Percentiles rank a stretch among this genome's conserved stretches.
Evolutionary conservation across 192 early-diverging fungal species (phyloP).

Genomic region (Podila clonocystis): DNA sequence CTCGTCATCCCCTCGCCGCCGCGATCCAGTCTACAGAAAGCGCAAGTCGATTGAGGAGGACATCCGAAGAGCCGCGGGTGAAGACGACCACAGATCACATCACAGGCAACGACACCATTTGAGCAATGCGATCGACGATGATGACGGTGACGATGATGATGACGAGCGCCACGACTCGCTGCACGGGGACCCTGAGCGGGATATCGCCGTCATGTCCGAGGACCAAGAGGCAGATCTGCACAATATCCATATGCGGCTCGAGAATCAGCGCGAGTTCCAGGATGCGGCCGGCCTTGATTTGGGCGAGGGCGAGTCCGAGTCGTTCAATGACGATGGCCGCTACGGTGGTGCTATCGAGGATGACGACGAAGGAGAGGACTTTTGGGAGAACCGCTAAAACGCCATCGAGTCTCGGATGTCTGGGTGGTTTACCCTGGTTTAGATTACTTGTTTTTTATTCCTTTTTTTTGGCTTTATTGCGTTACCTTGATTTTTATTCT

Average conservation of each 20-base stretch:
- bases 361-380: constrained; percentile 48
- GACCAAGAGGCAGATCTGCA: constrained; percentile 34
- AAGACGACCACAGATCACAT: background rate
- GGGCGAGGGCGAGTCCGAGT: constrained; percentile 26
- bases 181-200: constrained; percentile 28
- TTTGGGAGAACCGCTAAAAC: constrained; percentile 43
- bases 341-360: constrained; percentile 35
- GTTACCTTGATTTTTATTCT: too few species aligned
- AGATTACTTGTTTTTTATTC: background rate
- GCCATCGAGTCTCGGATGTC: background rate
- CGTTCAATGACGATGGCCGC: constrained; percentile 34
- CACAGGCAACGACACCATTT: background rate
- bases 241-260: constrained; percentile 37
- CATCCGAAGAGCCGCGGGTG: constrained; percentile 6
- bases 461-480: too few species aligned
- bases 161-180: constrained; percentile 2
- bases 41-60: constrained; percentile 10
- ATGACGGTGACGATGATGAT: background rate
- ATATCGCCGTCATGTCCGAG: constrained; percentile 30
- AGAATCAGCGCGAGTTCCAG: constrained; percentile 48
- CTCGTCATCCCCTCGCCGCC: background rate
- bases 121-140: background rate
- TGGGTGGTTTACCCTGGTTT: background rate
- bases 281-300: constrained; percentile 38
- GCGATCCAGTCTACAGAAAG: background rate